Evolutionary conservation across 2,329 filamentous ascomycete species (phyloP), one percentile per base, ranked within the genome.

Genomic region (Ascosphaera aggregata): DNA sequence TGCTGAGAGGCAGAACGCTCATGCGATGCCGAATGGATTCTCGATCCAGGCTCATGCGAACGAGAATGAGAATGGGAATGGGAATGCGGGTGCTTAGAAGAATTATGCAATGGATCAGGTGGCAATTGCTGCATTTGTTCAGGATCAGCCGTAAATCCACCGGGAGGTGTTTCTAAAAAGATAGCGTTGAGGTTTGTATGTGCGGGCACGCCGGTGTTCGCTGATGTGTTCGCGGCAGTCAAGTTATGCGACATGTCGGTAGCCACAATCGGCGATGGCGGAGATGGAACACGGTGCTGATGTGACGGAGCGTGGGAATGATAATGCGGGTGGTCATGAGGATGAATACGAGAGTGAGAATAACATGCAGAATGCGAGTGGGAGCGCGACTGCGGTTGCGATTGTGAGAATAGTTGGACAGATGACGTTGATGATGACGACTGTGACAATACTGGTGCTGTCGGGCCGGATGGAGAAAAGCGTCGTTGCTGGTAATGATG

Each of bases 301-400:
- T 18, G 34, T 9, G 34, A 36, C 8, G 34, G 34, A 34, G 27
- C 34, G 36, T 34, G 19, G 15, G 27, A 19, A 34, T 9, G 24
- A 38, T 31, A 39, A n/a, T 31, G 40, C 36, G 24, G 36, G 34
- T 18, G 30, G 7, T 36, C 32, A 38, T 35, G 34, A 30, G 34
- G 39, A 19, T 24, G 34, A 34, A 27, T 15, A 15, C 13, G 24
- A 17, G 24, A 11, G 17, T 8, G 39, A 20, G 22, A 15, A 27
- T 17, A 18, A 30, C 19, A 18, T n/a, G 24, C 2, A 16, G 39
- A 13, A 11, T 31, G 13, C 1, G 39, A 34, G 17, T 20, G 36
- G 15, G 13, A 31, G 38, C 41, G 40, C 41, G 39, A 41, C 40
- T 42, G 42, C 40, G 30, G 44, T 24, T 31, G 43, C 42, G 40